Evolutionary conservation across 1,139 yeast genomes (phyloP), one percentile per base, ranked within the genome.

Genomic region (Lodderomyces pseudojiufengensis): DNA sequence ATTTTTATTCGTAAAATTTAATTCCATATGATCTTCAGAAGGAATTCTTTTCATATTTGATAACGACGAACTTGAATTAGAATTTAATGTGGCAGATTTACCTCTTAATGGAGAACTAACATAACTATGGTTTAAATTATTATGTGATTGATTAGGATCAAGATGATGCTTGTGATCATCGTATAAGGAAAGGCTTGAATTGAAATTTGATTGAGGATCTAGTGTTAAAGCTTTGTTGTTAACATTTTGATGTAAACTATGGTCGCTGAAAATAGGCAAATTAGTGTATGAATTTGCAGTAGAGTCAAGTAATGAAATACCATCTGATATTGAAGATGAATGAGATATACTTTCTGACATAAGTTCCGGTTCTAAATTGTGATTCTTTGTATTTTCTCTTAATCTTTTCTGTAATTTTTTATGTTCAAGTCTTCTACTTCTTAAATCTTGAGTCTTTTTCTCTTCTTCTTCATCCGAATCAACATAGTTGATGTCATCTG

Each of bases 381-480:
- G 13, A 40, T 21, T 37, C 7, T 5, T 18, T 5, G 20, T 30
- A 15, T 36, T 47, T 30, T 41, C 39, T 32, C 48, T 43, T 36
- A 46, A 24, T 37, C 50, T 52, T 38, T 50, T 52, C 40, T 52
- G 55, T 16, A 48, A 56, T 35, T 44, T 53, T 31, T 56, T 56
- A 39, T 51, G 56, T 32, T 52, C 53, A 18, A 52, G 41, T 49
- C 76, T 57, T 54, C 81, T 65, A 37, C 62, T 60, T 45, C 80
- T 65, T 47, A 79, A 55, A 33, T 70, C 73, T 46, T 65, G 72
- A 3, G 84, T 78, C 50, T 76, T 76, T 29, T 56, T 42, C 35
- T 77, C 84, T 48, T 80, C 84, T 39, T 70, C 70, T 37, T 68
- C 75, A 39, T 76, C 84, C 40, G 71, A 66, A 42, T 69, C 74